Base-by-base conservation (phyloP, 352 stramenopile species). In the Phytophthora chlamydospora region DNA sequence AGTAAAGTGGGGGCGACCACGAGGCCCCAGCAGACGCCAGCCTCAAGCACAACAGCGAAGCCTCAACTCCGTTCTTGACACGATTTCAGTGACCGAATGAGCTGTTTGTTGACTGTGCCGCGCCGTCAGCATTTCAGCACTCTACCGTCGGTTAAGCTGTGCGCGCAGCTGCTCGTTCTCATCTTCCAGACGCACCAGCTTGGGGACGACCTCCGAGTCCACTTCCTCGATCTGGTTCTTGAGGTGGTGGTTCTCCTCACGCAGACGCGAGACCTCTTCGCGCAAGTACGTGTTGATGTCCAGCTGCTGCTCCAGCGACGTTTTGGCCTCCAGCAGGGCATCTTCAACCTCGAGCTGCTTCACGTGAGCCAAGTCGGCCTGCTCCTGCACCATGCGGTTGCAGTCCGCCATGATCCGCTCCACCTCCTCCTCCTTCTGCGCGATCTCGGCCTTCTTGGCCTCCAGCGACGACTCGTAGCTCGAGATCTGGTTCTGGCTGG, bases 171-270 rank as follows among this genome's bases (percentile, higher is more conserved):
- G 75, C 50, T 90, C 79, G 50, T 95, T 95, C 60, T 95, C 86
- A n/a, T 95, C 86, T 57, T 95, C 86, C 12, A 95, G 68, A 10
- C 76, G 78, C 19, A 95, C 68, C 24, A 95, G 67, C 66, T 91
- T 93, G 5, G 86, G 84, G 21, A 83, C 86, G 33, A 95, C 78
- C 65, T 93, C 83, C 31, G 83, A 88, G 58, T 95, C 86, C 71
- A 93, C 89, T 68, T 93, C 84, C 16, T 89, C 57, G 50, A 95
- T 93, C 68, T 93, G 85, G 52, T 95, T 93, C 68, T 95, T 93
- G 16, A 95, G 51, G 43, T 92, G 81, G 47, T 90, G 77, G 47
- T 89, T 95, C 58, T 93, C 86, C 65, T 93, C 80, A n/a, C 86
- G 84, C 31, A 92, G 61, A 35, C 86, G 86, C 14, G 73, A 76